These are phyloP conservation scores for Alternaria brassicicola DNA, from an alignment of 2,329 filamentous ascomycete species.

Conservation along the genomic window DNA sequence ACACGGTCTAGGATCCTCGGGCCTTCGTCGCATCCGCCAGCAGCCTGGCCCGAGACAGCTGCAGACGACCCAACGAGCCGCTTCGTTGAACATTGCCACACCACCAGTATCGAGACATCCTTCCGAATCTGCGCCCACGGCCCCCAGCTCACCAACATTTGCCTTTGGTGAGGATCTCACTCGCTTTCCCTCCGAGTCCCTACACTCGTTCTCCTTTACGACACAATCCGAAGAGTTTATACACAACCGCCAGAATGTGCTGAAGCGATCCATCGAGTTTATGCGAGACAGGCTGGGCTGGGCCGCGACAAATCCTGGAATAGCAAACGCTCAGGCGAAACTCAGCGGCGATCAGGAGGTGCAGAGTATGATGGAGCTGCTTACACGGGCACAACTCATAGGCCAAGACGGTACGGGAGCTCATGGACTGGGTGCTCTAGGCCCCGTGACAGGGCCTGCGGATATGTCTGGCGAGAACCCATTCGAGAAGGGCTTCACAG, in stretches of 20 bases:
- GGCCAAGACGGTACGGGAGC: conserved; percentile 67
- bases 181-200: conserved; percentile 90
- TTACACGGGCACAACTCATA: conserved; percentile 80
- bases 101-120: conserved; percentile 59
- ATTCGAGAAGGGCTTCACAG: conserved; percentile 81
- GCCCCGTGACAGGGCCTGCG: conserved; percentile 81
- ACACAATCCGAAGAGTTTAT: conserved; percentile 92
- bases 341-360: conserved; percentile 82
- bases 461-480: conserved; percentile 75
- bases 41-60: conserved; percentile 65
- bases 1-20: conserved; percentile 82
- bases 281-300: conserved; percentile 92
- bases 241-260: conserved; percentile 87
- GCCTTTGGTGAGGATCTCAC: conserved; percentile 85
- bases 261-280: conserved; percentile 94
- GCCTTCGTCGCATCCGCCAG: conserved; percentile 91
- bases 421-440: conserved; percentile 56
- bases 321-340: conserved; percentile 83
- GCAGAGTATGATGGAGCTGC: conserved; percentile 87
- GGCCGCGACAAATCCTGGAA: conserved; percentile 74
- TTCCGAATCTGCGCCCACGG: conserved; percentile 63
- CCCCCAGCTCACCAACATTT: conserved; percentile 69
- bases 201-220: conserved; percentile 98
- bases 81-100: conserved; percentile 70
- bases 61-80: conserved; percentile 67